Conservation (phyloP, 148 eudicot genomes). For the Camellia granthamiana region DNA sequence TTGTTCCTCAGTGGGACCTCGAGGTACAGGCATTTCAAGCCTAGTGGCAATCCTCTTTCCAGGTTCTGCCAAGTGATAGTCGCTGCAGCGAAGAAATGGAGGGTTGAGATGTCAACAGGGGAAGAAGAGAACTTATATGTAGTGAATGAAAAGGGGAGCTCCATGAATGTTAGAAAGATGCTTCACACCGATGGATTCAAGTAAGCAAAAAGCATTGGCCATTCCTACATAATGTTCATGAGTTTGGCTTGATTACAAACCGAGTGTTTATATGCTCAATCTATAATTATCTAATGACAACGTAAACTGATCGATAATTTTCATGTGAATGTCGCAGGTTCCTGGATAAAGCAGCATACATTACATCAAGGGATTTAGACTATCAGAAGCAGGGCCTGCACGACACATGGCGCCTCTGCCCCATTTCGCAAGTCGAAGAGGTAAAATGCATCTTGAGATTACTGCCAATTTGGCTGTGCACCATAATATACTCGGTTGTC, state of each 20-base stretch:
- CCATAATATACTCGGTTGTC: conserved; percentile 75
- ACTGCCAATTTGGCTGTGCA: conserved; percentile 85
- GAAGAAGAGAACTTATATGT: conserved; percentile 41
- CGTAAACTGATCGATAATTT: not conserved
- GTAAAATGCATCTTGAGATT: conserved; percentile 74
- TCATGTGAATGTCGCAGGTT: conserved; percentile 35
- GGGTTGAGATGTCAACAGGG: conserved; percentile 31
- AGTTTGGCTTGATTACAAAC: no score
- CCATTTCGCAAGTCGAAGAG: conserved; percentile 81
- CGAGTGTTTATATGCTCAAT: not conserved
- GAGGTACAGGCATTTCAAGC: conserved; percentile 67
- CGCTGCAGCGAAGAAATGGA: conserved; percentile 64
- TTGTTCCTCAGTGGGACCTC: conserved; percentile 67
- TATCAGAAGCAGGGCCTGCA: conserved; percentile 24
- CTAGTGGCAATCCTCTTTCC: conserved; percentile 72
- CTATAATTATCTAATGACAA: not conserved
- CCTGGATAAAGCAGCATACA: conserved; percentile 68
- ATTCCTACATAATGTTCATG: no score
- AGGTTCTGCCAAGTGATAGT: conserved; percentile 77
- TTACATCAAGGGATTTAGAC: conserved; percentile 40
- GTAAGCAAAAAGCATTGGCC: conserved; percentile 33
- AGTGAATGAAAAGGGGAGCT: conserved; percentile 33
- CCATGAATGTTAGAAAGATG: conserved; percentile 43
- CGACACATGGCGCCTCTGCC: conserved; percentile 76
- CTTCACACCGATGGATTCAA: conserved; percentile 72